Evolutionary conservation across 305 asterid genomes (phyloP).

Genomic region (Rubia peregrina): DNA sequence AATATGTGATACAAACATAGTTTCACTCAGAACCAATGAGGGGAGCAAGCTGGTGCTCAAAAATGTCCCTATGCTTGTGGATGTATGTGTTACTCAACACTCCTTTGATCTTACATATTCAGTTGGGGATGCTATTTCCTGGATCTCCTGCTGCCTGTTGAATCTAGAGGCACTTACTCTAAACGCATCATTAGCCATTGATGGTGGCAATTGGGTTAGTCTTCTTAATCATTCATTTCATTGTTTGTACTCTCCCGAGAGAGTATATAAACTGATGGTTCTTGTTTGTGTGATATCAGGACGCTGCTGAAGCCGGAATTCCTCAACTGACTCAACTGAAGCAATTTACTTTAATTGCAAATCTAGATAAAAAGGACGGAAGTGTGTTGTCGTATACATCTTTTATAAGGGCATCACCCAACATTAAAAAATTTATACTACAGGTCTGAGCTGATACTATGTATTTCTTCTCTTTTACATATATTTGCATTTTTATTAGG

Average conservation of each 20-base stretch:
- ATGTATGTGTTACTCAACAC: background rate
- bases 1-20: slow-evolving; percentile 11
- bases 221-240: too few relatives aligned
- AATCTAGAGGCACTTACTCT: background rate
- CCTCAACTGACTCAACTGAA: background rate
- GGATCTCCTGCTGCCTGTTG: slow-evolving; percentile 7
- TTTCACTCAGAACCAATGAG: background rate
- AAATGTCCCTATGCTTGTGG: slow-evolving; percentile 15
- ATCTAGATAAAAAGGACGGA: background rate
- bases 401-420: slow-evolving; percentile 3
- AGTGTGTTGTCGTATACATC: background rate
- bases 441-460: background rate
- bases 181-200: too few relatives aligned
- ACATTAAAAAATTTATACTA: background rate
- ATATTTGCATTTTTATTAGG: background rate
- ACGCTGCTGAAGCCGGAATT: background rate
- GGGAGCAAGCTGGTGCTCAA: background rate
- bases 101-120: background rate
- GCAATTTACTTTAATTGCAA: background rate
- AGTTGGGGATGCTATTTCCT: background rate
- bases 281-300: background rate
- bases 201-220: too few relatives aligned
- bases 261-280: background rate
- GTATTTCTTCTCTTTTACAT: background rate
- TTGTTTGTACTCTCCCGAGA: too few relatives aligned